Base-by-base conservation (phyloP, 2,329 filamentous ascomycete genomes). In the Botrytis galanthina region DNA sequence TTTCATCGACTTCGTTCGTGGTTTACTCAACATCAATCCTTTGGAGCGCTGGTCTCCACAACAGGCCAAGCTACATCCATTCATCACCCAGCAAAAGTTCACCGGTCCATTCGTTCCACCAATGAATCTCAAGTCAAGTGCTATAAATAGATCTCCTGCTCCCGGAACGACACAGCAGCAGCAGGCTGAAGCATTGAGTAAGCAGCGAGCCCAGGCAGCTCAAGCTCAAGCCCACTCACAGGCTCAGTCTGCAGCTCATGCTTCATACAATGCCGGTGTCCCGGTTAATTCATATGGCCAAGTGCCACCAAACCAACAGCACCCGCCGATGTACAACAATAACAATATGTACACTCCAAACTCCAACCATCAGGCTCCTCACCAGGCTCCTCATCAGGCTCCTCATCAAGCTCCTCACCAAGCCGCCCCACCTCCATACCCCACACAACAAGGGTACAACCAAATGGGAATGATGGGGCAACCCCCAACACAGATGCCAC, bases 41-140 rank as follows among this genome's bases (percentile, higher is more conserved):
- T 87, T 99, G 48, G 96, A 99, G 83, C 87, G 96, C 82, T 99
- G 96, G 96, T 97, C 96, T 6, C 96, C 96, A 10, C 95, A 98
- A 80, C 96, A 99, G 84, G 96, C 96, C 48, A 98, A 98, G 81
- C 85, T 98, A 74, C 96, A 99, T 81, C 96, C 96, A 0, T 99
- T 99, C 83, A 99, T 99, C 81, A 99, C 96, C 0, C 96, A 99
- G 81, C 93, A 97, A 81, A 99, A 98, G 85, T 99, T 92, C 81
- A 98, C 95, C 0, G 95, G 94, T 0, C 94, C 95, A 5, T 99
- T 99, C 81, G 93, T 98, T 66, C 96, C 96, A 14, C 95, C 95
- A 3, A 97, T 98, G 94, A 97, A 97, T 80, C 85, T 98, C 74
- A 98, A 98, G 82, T 90, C 94, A 32, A 93, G 92, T 79, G 92